Evolutionary conservation across 805 yeast species (phyloP).

Genomic region (Saturnispora halmiae): DNA sequence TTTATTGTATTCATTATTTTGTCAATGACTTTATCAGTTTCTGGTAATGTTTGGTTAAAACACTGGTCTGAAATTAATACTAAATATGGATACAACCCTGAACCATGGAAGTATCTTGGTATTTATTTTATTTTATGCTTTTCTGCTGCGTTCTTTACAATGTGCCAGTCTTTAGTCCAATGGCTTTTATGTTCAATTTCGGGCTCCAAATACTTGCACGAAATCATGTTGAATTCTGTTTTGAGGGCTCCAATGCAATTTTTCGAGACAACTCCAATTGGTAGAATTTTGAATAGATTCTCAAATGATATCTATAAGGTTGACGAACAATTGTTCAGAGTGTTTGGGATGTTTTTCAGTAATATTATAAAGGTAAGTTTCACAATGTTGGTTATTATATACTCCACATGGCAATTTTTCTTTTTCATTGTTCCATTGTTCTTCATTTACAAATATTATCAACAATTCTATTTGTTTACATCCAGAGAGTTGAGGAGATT

Average conservation of each 20-base stretch:
- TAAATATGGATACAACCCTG: slow-evolving; percentile 57
- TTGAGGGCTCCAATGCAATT: slow-evolving; percentile 90
- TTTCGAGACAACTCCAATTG: slow-evolving; percentile 93
- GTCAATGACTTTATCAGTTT: slow-evolving; percentile 53
- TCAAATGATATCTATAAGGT: slow-evolving; percentile 85
- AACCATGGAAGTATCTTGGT: slow-evolving; percentile 61
- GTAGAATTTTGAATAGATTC: slow-evolving; percentile 83
- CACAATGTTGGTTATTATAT: slow-evolving; percentile 70
- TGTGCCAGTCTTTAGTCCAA: slow-evolving; percentile 58
- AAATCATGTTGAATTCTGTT: slow-evolving; percentile 61
- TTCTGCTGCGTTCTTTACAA: slow-evolving; percentile 47
- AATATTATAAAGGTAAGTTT: slow-evolving; percentile 58
- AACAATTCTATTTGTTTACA: slow-evolving; percentile 64
- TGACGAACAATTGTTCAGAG: slow-evolving; percentile 69
- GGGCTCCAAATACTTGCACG: slow-evolving; percentile 71
- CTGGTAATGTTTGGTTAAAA: slow-evolving; percentile 85
- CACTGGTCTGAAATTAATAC: slow-evolving; percentile 94
- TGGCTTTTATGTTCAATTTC: slow-evolving; percentile 78
- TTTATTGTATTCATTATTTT: slow-evolving; percentile 48
- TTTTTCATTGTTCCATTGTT: slow-evolving; percentile 64
- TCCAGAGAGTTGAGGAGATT: slow-evolving; percentile 78
- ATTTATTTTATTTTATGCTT: slow-evolving; percentile 71
- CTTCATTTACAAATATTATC: slow-evolving; percentile 58
- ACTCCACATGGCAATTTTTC: slow-evolving; percentile 81
- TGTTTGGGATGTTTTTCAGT: slow-evolving; percentile 57